phyloP scores from a whole-genome alignment of 78 protist genomes.

The Ministeria vibrans region DNA sequence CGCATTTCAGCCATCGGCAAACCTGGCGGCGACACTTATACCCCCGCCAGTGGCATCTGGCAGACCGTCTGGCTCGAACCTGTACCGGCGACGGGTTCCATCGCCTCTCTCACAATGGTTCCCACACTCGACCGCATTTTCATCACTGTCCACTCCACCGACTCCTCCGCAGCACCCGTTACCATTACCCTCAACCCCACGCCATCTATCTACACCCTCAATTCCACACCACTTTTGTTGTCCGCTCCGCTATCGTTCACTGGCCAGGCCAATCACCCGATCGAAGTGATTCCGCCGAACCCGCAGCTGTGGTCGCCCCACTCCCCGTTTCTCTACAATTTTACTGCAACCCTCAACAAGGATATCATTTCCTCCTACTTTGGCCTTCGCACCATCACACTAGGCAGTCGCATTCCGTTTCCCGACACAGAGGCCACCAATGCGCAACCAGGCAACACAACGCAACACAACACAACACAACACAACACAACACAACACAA shows the following conservation, averaged over 20 bases:
- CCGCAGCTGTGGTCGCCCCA: slow-evolving; percentile 30
- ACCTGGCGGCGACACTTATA: slow-evolving; percentile 33
- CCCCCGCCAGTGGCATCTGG: slow-evolving; percentile 42
- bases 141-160: background rate
- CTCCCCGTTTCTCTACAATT: slow-evolving; percentile 27
- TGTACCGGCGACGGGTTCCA: slow-evolving; percentile 11
- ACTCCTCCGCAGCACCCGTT: background rate
- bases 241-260: too few species aligned
- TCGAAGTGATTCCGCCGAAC: background rate
- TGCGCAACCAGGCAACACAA: too few species aligned
- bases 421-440: too few species aligned
- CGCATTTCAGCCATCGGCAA: slow-evolving; percentile 14
- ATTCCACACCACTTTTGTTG: too few species aligned
- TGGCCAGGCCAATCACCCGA: background rate
- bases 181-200: background rate
- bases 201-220: too few species aligned
- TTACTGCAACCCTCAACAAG: background rate
- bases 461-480: too few species aligned
- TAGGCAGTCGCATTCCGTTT: too few species aligned
- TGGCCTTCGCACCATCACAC: slow-evolving; percentile 32
- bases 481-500: too few species aligned
- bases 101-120: background rate
- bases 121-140: background rate
- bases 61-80: slow-evolving; percentile 37
- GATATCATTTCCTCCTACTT: slow-evolving; percentile 25